phyloP scores from a whole-genome alignment of 108 stramenopile species.

The Cyclotella baltica region DNA sequence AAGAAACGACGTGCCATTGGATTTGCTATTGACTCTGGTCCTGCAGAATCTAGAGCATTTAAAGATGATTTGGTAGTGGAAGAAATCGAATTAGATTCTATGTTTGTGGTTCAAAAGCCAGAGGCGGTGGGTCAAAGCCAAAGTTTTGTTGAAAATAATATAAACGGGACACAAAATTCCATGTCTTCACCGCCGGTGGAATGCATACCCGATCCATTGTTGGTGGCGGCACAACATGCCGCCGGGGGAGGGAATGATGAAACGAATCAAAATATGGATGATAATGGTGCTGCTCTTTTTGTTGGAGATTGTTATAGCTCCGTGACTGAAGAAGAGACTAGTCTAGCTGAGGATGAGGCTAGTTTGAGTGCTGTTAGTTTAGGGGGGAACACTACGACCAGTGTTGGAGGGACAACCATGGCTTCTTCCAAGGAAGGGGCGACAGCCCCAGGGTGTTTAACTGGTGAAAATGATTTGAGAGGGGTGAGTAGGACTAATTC shows the following conservation, averaged over 20 bases:
- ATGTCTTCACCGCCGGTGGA: conserved; percentile 17
- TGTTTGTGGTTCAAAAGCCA: background rate
- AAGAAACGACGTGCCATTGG: conserved; percentile 20
- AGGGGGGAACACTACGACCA: conserved; percentile 29
- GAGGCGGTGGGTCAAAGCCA: background rate
- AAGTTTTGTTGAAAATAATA: background rate
- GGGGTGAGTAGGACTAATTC: background rate
- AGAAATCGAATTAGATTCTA: conserved; percentile 6
- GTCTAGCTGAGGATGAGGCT: conserved; percentile 45
- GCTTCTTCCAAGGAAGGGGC: background rate
- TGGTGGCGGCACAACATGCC: conserved; percentile 46
- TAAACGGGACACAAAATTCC: background rate
- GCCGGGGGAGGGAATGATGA: conserved; percentile 4
- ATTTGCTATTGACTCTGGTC: background rate
- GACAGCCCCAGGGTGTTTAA: background rate
- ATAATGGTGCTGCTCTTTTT: conserved; percentile 5
- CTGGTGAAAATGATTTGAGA: background rate
- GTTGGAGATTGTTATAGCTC: conserved; percentile 43
- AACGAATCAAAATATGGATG: background rate
- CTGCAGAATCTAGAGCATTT: background rate
- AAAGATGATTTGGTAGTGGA: conserved; percentile 8
- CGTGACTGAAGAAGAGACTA: conserved; percentile 46
- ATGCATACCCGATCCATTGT: conserved; percentile 39
- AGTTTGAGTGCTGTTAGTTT: conserved; percentile 40
- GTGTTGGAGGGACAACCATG: conserved; percentile 4